phyloP scores from a whole-genome alignment of 2,329 filamentous ascomycete genomes.

The Colletotrichum sp. region DNA sequence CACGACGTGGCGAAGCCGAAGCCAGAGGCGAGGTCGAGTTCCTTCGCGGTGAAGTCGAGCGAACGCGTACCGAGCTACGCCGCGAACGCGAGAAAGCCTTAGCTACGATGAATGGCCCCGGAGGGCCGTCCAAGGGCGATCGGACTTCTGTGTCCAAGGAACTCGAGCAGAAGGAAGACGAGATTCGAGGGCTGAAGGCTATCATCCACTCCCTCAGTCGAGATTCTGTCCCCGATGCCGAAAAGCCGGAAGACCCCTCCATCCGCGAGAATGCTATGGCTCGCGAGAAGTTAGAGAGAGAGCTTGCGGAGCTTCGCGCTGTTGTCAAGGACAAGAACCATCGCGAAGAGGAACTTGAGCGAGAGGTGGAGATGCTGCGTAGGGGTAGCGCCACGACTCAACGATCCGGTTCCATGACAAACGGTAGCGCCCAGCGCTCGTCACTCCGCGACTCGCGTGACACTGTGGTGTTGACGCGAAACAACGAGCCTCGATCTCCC shows the following conservation, averaged over 20 bases:
- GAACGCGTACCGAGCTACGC: conserved; percentile 84
- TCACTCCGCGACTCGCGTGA: conserved; percentile 70
- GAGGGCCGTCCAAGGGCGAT: conserved; percentile 34
- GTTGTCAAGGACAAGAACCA: conserved; percentile 73
- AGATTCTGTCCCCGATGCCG: conserved; percentile 61
- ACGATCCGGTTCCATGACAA: conserved; percentile 28
- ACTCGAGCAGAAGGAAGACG: conserved; percentile 92
- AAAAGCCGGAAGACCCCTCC: conserved; percentile 14
- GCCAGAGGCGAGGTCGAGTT: conserved; percentile 96
- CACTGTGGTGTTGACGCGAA: conserved; percentile 63
- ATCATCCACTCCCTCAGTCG: conserved; percentile 96
- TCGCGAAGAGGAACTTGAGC: conserved; percentile 85
- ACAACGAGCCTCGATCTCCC: conserved; percentile 49
- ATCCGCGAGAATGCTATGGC: conserved; percentile 54
- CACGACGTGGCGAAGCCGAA: conserved; percentile 90
- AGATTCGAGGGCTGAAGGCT: conserved; percentile 94
- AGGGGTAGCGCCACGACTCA: conserved; percentile 35
- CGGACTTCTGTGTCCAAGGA: conserved; percentile 68
- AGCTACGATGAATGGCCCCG: conserved; percentile 56
- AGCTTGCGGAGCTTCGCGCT: conserved; percentile 77
- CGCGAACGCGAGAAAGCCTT: conserved; percentile 86
- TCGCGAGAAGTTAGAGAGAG: conserved; percentile 76
- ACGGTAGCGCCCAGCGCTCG: conserved; percentile 55
- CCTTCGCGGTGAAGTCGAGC: conserved; percentile 89
- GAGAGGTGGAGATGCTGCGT: conserved; percentile 74